Evolutionary conservation across 768 basidiomycete species (phyloP), one percentile per base, ranked within the genome.

Genomic region (Mycena epipterygia): DNA sequence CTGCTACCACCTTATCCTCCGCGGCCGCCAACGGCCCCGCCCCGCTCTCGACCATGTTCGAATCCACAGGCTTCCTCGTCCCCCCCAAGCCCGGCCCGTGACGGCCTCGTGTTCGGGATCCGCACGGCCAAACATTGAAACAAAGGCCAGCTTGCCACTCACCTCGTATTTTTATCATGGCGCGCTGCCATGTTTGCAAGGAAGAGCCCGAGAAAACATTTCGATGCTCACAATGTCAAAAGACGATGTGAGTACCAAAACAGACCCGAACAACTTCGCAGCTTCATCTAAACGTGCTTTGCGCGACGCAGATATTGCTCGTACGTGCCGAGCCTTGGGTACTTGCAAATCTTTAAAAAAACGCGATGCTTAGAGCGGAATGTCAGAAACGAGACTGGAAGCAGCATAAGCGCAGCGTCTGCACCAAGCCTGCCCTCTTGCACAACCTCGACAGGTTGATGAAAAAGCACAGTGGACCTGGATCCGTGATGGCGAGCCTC

Each of bases 321-420:
- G 19, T 44, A 44, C 42, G 42, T 44, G 42, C 21, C 42, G 21
- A 21, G 39, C 42, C 42, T n/a, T 3, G 21, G 35, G 8, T 14
- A 37, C 35, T 37, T 14, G 35, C 35, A 37, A 37, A 14, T n/a
- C 35, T 6, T 6, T 14, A 37, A 37, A 6, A 7, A 37, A 37
- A 6, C 35, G 14, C 35, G 8, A 37, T 6, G 6, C 42, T 21
- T n/a, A 71, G 74, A 7, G 49, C 33, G 2, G 74, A 58, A 11
- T 76, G 74, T 35, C 68, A 74, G 56, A 75, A 69, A 58, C 51
- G 23, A 11, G 75, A 76, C 35, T 75, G 75, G 75, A 76, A 76
- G 41, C 68, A 56, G 29, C 75, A 76, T 39, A 76, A 76, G 51
- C 65, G 74, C 60, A 73, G 74, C 25, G 68, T 74, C 56, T 76